These are phyloP conservation scores for Exutisphaerella laricina DNA, from an alignment of 2,329 filamentous ascomycete species.

Conservation along the genomic window DNA sequence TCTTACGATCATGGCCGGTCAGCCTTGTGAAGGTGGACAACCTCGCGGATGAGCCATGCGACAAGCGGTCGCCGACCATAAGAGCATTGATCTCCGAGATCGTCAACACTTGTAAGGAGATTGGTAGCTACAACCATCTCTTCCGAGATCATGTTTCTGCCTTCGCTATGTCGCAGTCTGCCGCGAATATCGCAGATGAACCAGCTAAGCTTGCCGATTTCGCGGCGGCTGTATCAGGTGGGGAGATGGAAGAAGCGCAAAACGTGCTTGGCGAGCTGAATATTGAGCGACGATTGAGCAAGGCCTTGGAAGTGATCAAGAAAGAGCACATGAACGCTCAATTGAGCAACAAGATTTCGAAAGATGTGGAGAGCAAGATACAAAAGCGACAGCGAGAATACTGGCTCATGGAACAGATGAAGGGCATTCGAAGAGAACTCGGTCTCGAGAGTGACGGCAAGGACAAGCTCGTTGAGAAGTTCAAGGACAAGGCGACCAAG, in stretches of 20 bases:
- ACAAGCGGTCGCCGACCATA: slow-evolving; percentile 83
- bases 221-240: slow-evolving; percentile 91
- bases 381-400: slow-evolving; percentile 96
- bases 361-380: slow-evolving; percentile 96
- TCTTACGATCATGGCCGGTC: slow-evolving; percentile 84
- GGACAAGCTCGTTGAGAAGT: slow-evolving; percentile 95
- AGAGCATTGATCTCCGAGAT: slow-evolving; percentile 95
- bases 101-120: slow-evolving; percentile 97
- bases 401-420: slow-evolving; percentile 99
- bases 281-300: slow-evolving; percentile 86
- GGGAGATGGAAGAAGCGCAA: slow-evolving; percentile 86
- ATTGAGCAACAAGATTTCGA: slow-evolving; percentile 92
- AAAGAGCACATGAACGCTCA: slow-evolving; percentile 99
- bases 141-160: slow-evolving; percentile 97
- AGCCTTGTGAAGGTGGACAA: slow-evolving; percentile 96
- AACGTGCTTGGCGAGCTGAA: slow-evolving; percentile 84
- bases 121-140: slow-evolving; percentile 85
- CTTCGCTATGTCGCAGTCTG: slow-evolving; percentile 91
- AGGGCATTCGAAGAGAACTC: slow-evolving; percentile 90
- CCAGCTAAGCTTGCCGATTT: slow-evolving; percentile 95
- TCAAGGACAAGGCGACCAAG: slow-evolving; percentile 90
- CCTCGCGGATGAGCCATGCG: slow-evolving; percentile 77
- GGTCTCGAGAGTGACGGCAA: slow-evolving; percentile 97
- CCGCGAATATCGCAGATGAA: slow-evolving; percentile 90
- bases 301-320: slow-evolving; percentile 86